Evolutionary conservation across 345 rosid species (phyloP).

Genomic region (Salix suchowensis): DNA sequence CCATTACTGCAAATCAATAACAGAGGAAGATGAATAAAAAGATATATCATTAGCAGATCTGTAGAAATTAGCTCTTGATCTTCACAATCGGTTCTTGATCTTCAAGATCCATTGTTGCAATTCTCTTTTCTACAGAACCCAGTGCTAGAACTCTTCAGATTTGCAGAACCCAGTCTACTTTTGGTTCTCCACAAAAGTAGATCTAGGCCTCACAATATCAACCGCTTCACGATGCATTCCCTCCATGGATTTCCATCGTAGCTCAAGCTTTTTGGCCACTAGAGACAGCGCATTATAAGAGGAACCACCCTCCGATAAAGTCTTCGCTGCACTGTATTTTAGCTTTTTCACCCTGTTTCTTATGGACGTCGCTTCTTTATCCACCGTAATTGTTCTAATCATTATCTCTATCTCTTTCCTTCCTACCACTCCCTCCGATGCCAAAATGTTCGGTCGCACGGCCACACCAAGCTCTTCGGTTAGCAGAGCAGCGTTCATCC

Average conservation of each 20-base stretch:
- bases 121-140: too few species aligned
- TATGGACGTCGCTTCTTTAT: constrained; percentile 3
- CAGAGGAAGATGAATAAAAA: too few species aligned
- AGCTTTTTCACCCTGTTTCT: constrained; percentile 6
- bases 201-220: too few species aligned
- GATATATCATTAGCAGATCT: too few species aligned
- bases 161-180: too few species aligned
- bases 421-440: background rate
- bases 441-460: background rate
- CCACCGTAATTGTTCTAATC: constrained; percentile 20
- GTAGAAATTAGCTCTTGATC: too few species aligned
- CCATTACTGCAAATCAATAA: too few species aligned
- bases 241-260: background rate
- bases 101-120: too few species aligned
- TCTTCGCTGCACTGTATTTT: constrained; percentile 2
- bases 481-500: constrained; percentile 60
- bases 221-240: too few species aligned
- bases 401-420: constrained; percentile 18
- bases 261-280: constrained; percentile 7
- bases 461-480: constrained; percentile 22
- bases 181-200: too few species aligned
- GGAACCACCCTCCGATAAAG: constrained; percentile 8
- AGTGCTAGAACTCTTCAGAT: too few species aligned
- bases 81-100: too few species aligned
- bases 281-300: constrained; percentile 12